Evolutionary conservation across 2,329 filamentous ascomycete genomes (phyloP).

Genomic region (Neocucurbitaria cava): DNA sequence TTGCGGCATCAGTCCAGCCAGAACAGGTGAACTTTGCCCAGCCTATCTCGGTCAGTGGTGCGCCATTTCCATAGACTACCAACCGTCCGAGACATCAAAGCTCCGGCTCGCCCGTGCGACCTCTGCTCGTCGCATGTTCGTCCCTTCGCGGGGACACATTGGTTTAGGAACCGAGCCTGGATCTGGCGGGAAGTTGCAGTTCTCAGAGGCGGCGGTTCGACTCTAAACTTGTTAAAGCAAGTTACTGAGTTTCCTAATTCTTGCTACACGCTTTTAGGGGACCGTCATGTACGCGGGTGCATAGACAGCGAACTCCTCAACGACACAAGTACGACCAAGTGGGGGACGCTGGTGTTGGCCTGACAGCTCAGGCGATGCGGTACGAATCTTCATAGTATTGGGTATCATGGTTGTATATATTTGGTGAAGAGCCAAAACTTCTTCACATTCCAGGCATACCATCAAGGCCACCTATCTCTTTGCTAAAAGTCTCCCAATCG

Average conservation of each 20-base stretch:
- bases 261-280: not conserved
- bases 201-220: not conserved
- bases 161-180: not conserved
- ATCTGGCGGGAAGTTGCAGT: not conserved
- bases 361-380: not conserved
- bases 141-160: not conserved
- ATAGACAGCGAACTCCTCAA: not conserved
- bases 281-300: not conserved
- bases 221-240: not conserved
- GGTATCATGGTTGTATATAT: not conserved
- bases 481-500: slow-evolving; percentile 84
- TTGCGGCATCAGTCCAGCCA: too few relatives aligned
- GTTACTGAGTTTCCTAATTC: not conserved
- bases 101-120: not conserved
- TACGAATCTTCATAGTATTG: not conserved
- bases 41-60: not conserved
- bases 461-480: slow-evolving; percentile 69
- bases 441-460: slow-evolving; percentile 57
- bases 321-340: not conserved
- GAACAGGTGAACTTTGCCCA: too few relatives aligned
- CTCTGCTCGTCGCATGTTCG: not conserved
- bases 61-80: not conserved
- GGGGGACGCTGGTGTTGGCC: not conserved
- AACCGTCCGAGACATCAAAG: not conserved
- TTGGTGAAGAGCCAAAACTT: not conserved